Evolutionary conservation across 306 rosid species (phyloP).

Genomic region (Chamaecrista fasciculata): DNA sequence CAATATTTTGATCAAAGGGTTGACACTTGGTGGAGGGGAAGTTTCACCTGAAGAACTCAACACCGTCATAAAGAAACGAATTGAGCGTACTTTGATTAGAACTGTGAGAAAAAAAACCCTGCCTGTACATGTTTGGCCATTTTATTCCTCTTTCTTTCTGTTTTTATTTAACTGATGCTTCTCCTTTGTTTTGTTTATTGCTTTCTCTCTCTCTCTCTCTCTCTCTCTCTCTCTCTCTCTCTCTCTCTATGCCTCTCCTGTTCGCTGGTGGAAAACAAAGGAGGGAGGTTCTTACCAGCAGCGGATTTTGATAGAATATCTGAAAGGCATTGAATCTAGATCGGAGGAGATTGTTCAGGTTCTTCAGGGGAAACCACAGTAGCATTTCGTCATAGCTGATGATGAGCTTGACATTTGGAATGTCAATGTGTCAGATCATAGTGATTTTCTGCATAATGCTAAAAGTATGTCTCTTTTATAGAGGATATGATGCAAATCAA

Average conservation of each 20-base stretch:
- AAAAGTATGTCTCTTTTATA: background rate
- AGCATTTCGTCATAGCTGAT: slow-evolving; percentile 22
- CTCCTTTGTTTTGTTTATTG: slow-evolving; percentile 20
- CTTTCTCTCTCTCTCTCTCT: too few species aligned
- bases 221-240: too few species aligned
- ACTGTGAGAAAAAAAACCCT: slow-evolving; percentile 57
- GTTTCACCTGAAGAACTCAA: slow-evolving; percentile 63
- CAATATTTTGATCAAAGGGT: slow-evolving; percentile 65
- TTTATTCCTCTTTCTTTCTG: background rate
- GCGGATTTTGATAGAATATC: slow-evolving; percentile 69
- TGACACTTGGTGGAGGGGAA: slow-evolving; percentile 71
- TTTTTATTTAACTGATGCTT: slow-evolving; percentile 21
- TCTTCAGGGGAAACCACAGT: slow-evolving; percentile 55
- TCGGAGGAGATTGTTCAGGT: slow-evolving; percentile 63
- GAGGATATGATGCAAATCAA: slow-evolving; percentile 20
- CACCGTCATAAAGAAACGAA: slow-evolving; percentile 75
- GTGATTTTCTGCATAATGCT: slow-evolving; percentile 30
- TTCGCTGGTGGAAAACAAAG: slow-evolving; percentile 34
- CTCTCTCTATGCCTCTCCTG: slow-evolving; percentile 18
- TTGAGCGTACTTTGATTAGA: slow-evolving; percentile 83
- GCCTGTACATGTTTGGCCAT: background rate
- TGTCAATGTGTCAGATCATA: slow-evolving; percentile 13
- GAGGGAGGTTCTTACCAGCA: slow-evolving; percentile 97
- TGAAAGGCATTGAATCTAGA: slow-evolving; percentile 80
- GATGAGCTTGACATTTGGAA: background rate